Base-by-base conservation (phyloP, 2,329 filamentous ascomycete species). In the Talaromyces funiculosus region DNA sequence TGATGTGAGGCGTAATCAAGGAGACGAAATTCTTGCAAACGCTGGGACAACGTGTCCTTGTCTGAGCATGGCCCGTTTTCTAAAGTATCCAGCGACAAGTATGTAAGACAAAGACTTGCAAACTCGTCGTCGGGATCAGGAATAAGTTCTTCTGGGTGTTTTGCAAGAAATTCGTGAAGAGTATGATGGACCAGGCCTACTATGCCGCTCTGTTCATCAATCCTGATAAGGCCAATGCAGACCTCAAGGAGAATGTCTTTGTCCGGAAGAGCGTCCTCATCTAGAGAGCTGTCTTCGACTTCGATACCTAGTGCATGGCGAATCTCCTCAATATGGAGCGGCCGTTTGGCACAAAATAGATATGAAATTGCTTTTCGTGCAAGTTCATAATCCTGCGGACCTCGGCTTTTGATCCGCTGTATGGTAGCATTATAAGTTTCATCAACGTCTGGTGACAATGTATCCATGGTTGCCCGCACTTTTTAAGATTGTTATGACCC, bases 101-200 rank as follows among this genome's bases (percentile, higher is more conserved):
- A 68, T 7, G 64, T 65, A n/a, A 68, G 55, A 53, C 65, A 67
- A 16, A 55, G 47, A 20, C 22, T 45, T 10, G 64, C 63, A 18
- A 68, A 38, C 20, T 57, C 57, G 18, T 43, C 16, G 20, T 65
- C 59, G 24, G 61, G 63, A 51, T 65, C 57, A 14, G 47, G 26
- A 4, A 51, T 16, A 51, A 51, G 47, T 31, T 51, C 6, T 3
- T 16, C 33, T 3, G 63, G 49, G 45, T 67, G 62, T 53, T 53
- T 60, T 10, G 62, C 47, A 57, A 69, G 65, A 43, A 67, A 69
- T 16, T 61, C 61, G 53, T 67, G 60, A 5, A 65, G 62, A 4
- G 67, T 64, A 35, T 65, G 67, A 57, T 68, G 64, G 14, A 63
- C 54, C 3, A 66, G 49, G 1, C 53, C 16, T 29, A 64, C 61